These are phyloP conservation scores for Ganoderma meredithae DNA, from an alignment of 1,284 basidiomycete genomes.

Conservation along the genomic window DNA sequence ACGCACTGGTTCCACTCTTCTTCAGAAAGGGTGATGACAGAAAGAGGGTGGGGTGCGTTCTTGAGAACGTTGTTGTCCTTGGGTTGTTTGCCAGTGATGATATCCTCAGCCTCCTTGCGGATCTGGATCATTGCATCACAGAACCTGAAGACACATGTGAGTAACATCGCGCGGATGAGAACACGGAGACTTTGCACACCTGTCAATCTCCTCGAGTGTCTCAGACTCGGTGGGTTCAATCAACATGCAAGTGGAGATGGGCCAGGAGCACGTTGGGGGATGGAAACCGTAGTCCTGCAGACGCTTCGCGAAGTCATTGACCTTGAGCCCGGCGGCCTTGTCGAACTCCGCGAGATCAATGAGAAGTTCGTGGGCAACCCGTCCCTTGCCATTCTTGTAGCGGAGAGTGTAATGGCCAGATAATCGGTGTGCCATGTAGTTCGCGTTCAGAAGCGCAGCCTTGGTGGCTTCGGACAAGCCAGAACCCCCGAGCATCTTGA, in stretches of 20 bases:
- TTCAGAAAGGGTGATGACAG: conserved; percentile 72
- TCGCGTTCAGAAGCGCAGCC: conserved; percentile 91
- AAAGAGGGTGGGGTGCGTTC: conserved; percentile 93
- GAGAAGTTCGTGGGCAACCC: conserved; percentile 95
- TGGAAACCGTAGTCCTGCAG: conserved; percentile 93
- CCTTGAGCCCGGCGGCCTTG: conserved; percentile 87
- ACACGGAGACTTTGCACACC: conserved; percentile 46
- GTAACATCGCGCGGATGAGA: neutral
- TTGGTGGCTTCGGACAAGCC: conserved; percentile 89
- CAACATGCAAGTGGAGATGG: conserved; percentile 92
- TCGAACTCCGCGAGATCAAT: conserved; percentile 97
- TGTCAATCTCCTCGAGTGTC: conserved; percentile 88
- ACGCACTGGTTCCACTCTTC: conserved; percentile 85
- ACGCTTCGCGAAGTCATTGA: conserved; percentile 96
- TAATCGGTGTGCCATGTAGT: conserved; percentile 95
- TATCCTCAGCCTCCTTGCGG: conserved; percentile 89
- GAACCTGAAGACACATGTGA: conserved; percentile 59
- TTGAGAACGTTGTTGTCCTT: conserved; percentile 91
- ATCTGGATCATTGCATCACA: conserved; percentile 98
- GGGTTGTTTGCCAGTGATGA: conserved; percentile 86
- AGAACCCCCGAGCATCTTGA: conserved; percentile 95
- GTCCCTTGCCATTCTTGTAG: conserved; percentile 90
- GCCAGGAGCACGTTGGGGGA: conserved; percentile 94
- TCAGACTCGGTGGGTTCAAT: conserved; percentile 97
- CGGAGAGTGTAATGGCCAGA: conserved; percentile 88